phyloP scores from a whole-genome alignment of 2,329 filamentous ascomycete species.

The Calonectria leucothoes region DNA sequence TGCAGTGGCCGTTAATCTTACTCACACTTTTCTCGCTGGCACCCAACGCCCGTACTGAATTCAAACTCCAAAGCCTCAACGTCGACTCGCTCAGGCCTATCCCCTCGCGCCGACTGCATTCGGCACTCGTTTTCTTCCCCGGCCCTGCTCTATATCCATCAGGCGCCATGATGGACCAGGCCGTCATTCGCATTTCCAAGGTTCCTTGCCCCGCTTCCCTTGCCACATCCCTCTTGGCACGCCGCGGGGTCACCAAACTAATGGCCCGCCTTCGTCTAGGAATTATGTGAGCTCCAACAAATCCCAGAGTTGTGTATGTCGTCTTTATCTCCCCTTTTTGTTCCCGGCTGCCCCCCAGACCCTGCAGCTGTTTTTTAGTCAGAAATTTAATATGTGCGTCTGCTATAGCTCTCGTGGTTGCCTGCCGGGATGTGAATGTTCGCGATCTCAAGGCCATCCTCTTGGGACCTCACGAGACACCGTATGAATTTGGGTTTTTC shows the following conservation, averaged over 20 bases:
- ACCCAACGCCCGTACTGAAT: conserved; percentile 11
- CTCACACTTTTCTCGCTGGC: conserved; percentile 11
- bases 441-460: conserved; percentile 89
- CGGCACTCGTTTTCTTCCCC: neutral
- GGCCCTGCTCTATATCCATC: conserved; percentile 24
- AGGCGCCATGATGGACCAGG: conserved; percentile 72
- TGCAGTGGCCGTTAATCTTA: conserved; percentile 1
- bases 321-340: conserved; percentile 21
- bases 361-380: neutral
- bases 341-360: neutral
- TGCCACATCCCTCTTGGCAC: conserved; percentile 25
- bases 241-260: conserved; percentile 27
- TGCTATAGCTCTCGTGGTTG: conserved; percentile 80
- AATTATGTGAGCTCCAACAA: conserved; percentile 87
- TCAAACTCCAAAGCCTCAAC: neutral
- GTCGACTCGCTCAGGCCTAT: conserved; percentile 30
- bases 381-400: conserved; percentile 15
- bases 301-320: conserved; percentile 83
- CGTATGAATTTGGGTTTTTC: conserved; percentile 98
- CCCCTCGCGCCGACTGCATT: conserved; percentile 15
- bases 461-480: conserved; percentile 91
- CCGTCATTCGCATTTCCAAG: conserved; percentile 88
- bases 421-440: conserved; percentile 88
- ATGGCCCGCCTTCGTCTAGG: conserved; percentile 60
- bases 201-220: conserved; percentile 56